A percentile compares a stretch with the other conserved stretches of the same genome.
phyloP scores from a whole-genome alignment of 192 early-diverging fungal genomes.

The Cetraspora pellucida region DNA sequence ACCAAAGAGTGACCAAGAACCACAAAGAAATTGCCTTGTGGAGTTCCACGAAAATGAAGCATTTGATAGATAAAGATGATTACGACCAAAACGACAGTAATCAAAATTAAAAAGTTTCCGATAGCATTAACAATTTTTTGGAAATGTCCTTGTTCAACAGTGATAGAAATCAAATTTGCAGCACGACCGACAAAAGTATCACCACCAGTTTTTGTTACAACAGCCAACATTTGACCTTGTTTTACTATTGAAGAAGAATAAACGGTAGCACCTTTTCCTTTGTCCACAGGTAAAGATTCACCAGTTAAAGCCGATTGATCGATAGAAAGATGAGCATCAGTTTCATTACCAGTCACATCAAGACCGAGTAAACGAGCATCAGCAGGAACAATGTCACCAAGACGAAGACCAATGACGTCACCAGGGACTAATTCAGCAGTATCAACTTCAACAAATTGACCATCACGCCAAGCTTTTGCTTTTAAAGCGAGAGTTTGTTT shows the following conservation, averaged over 20 bases:
- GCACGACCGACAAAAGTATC: constrained; percentile 96
- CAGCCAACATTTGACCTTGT: constrained; percentile 91
- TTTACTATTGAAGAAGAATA: constrained; percentile 94
- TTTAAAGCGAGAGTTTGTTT: constrained; percentile 93
- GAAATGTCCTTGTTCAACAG: constrained; percentile 93
- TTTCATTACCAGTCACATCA: constrained; percentile 72
- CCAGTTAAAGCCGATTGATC: constrained; percentile 95
- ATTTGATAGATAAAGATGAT: constrained; percentile 81
- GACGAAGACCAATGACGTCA: constrained; percentile 86
- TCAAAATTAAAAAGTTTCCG: constrained; percentile 89
- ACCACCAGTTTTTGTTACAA: constrained; percentile 92
- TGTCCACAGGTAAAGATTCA: constrained; percentile 88
- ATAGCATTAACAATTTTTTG: constrained; percentile 93
- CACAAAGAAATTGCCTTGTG: constrained; percentile 26
- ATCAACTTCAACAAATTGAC: constrained; percentile 72
- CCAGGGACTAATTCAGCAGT: constrained; percentile 83
- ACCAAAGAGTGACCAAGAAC: constrained; percentile 71
- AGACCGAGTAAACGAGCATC: constrained; percentile 83
- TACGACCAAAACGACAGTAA: constrained; percentile 74
- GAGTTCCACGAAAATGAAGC: constrained; percentile 42
- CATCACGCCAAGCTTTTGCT: constrained; percentile 80
- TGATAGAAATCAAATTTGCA: constrained; percentile 89
- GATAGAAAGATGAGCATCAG: constrained; percentile 79
- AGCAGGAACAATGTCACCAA: constrained; percentile 94
- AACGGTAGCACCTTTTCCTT: constrained; percentile 78